A percentile compares a stretch with the other conserved stretches of the same genome.
phyloP scores from a whole-genome alignment of 331 rosid species.

The Quercus phellos region DNA sequence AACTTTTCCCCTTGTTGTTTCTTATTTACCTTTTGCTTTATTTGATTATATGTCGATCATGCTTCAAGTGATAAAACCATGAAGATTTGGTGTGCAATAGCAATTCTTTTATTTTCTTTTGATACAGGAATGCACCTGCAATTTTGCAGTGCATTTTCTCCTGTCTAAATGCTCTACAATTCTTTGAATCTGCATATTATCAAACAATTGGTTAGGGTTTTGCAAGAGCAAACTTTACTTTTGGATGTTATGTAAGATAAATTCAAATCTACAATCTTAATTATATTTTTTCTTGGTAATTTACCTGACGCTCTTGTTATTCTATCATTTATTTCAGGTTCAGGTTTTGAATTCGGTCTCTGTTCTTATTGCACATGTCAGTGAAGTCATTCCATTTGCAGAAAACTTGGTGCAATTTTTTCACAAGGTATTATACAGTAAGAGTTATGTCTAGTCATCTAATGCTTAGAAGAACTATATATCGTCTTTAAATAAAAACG shows the following conservation, averaged over 20 bases:
- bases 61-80: not conserved
- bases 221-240: not conserved
- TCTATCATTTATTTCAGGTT: constrained; percentile 58
- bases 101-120: not conserved
- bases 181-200: not conserved
- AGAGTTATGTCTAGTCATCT: constrained; percentile 13
- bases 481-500: constrained; percentile 1
- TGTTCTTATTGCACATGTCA: constrained; percentile 63
- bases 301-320: constrained; percentile 11
- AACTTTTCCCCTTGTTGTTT: not conserved
- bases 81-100: constrained; percentile 5
- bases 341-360: constrained; percentile 89
- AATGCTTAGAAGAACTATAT: not conserved
- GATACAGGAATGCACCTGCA: constrained; percentile 8
- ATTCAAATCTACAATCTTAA: constrained; percentile 4
- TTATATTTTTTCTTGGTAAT: constrained; percentile 9
- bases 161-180: not conserved
- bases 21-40: not conserved
- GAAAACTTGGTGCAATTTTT: constrained; percentile 78
- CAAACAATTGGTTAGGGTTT: constrained; percentile 2
- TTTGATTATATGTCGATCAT: not conserved
- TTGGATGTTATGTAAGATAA: not conserved
- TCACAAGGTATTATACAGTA: constrained; percentile 56
- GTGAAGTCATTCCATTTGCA: constrained; percentile 71
- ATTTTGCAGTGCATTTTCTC: not conserved